Conservation (phyloP, 2,329 filamentous ascomycete genomes). For the Mariannaea sp. region DNA sequence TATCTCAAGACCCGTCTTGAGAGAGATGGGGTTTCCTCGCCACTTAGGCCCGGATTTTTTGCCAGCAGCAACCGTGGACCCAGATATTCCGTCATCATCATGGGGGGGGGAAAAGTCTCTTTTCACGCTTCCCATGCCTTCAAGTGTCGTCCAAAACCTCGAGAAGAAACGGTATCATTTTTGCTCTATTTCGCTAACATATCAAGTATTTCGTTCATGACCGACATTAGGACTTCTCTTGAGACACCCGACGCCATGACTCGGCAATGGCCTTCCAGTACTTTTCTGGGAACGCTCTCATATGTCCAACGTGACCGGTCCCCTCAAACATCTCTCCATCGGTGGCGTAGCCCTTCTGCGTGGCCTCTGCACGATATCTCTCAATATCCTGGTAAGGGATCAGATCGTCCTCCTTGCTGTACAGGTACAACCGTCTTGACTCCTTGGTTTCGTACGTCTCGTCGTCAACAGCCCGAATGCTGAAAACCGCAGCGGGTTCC, state of each 20-base stretch:
- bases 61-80: too few species aligned
- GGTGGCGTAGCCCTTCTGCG: conserved; percentile 53
- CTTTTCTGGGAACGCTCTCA: conserved; percentile 58
- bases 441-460: conserved; percentile 41
- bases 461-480: conserved; percentile 45
- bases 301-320: conserved; percentile 65
- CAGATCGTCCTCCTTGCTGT: conserved; percentile 62
- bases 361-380: conserved; percentile 55
- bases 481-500: conserved; percentile 49
- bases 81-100: too few species aligned
- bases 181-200: too few species aligned
- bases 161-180: too few species aligned
- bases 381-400: conserved; percentile 62
- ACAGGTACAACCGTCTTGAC: conserved; percentile 59
- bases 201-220: too few species aligned
- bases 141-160: too few species aligned
- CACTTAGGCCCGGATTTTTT: too few species aligned
- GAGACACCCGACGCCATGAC: conserved; percentile 31
- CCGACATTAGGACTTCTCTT: conserved; percentile 21
- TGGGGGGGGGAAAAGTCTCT: too few species aligned
- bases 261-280: conserved; percentile 59
- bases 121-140: too few species aligned
- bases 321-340: conserved; percentile 59
- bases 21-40: too few species aligned
- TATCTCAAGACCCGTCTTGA: too few species aligned